A percentile compares a stretch with the other conserved stretches of the same genome.
phyloP scores from a whole-genome alignment of 2,329 filamentous ascomycete genomes.

The Lachnellula suecica region DNA sequence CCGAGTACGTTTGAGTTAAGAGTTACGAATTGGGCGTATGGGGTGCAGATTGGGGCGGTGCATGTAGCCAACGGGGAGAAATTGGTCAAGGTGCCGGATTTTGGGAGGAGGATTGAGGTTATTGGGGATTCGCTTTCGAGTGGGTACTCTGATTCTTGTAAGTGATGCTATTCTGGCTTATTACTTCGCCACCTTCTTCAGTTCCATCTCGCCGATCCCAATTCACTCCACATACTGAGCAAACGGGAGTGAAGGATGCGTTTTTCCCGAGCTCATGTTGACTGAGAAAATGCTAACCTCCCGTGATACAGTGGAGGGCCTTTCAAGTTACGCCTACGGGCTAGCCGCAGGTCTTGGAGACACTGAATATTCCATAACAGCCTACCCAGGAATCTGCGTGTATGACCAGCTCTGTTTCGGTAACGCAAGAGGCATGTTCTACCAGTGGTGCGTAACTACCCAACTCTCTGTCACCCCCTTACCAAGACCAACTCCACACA shows the following conservation, averaged over 20 bases:
- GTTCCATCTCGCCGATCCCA: no score
- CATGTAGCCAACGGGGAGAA: constrained; percentile 45
- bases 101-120: constrained; percentile 40
- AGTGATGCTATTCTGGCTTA: no score
- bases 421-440: constrained; percentile 46
- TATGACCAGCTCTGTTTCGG: constrained; percentile 56
- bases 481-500: no score
- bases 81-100: constrained; percentile 43
- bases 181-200: no score
- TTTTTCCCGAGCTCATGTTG: no score
- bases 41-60: constrained; percentile 54
- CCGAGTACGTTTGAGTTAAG: constrained; percentile 54
- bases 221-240: no score
- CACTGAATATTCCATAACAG: constrained; percentile 57
- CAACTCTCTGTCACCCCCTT: no score
- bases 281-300: no score
- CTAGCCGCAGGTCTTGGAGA: constrained; percentile 56
- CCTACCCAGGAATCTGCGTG: constrained; percentile 58
- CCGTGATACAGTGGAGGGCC: no score
- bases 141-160: constrained; percentile 57
- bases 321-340: constrained; percentile 56
- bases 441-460: constrained; percentile 57
- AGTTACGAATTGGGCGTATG: constrained; percentile 61
- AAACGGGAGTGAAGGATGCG: no score
- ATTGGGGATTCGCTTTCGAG: constrained; percentile 50